Evolutionary conservation across 345 rosid species (phyloP), one percentile per base, ranked within the genome.

Genomic region (Arabis hirsuta): DNA sequence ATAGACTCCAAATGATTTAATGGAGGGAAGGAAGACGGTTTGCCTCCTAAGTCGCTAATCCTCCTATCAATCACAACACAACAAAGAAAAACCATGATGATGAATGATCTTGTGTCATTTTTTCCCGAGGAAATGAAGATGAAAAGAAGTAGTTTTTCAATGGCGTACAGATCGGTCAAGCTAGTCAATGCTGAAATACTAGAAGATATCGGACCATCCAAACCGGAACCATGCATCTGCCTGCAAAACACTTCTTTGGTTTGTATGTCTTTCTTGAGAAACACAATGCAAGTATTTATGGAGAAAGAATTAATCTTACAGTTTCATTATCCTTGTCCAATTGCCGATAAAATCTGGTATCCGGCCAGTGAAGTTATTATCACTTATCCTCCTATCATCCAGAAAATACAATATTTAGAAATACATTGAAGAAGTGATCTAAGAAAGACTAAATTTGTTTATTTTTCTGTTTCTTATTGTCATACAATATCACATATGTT

Each of bases 131-230:
- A 39, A 59, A 68, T 9, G 31, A 12, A 26, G 19, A 42, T 43
- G 46, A 32, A 55, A 69, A 24, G 19, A 19, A 53, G 54, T 74
- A 71, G 32, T 27, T 67, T 41, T 50, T 52, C 7, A 67, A 42
- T 56, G 68, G 68, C 89, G 5, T 93, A 93, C 98, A 93, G 78
- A 79, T 90, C 98, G 58, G 65, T 81, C 70, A 93, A 78, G 67
- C 74, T 82, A 39, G 85, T 87, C 69, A 88, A 74, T 39, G 81
- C 72, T 31, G 94, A 83, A 48, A 90, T 83, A 82, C 71, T 85
- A 8, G 90, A 82, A 78, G 98, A 96, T 65, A 90, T 82, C 0
- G 96, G 97, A 34, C 96, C 97, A 74, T 85, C 86, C 31, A 93
- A 85, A 76, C 82, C 82, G 74, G 83, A 78, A 76, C 98, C 98